phyloP scores from a whole-genome alignment of 192 early-diverging fungal species.

The Coemansia guatemalensis region DNA sequence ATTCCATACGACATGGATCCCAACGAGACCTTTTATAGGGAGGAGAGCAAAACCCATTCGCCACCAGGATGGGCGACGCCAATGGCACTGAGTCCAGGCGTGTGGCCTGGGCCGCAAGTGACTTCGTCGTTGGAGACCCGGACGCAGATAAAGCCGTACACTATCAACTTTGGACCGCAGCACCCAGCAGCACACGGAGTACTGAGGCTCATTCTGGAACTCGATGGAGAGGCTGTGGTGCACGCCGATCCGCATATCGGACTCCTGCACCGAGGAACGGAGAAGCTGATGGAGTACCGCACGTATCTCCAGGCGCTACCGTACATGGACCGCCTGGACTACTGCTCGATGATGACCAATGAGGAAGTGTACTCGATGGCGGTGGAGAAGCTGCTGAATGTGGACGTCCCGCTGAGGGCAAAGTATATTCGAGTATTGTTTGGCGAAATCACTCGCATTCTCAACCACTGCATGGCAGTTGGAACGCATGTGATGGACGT shows the following conservation, averaged over 20 bases:
- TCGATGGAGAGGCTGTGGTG: conserved; percentile 88
- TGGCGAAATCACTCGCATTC: conserved; percentile 95
- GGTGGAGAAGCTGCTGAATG: conserved; percentile 97
- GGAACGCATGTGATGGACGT: conserved; percentile 98
- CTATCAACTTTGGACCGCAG: conserved; percentile 99
- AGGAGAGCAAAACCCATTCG: conserved; percentile 29
- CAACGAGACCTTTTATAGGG: conserved; percentile 30
- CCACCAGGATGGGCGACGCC: conserved; percentile 47
- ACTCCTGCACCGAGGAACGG: conserved; percentile 95
- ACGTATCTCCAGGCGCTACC: conserved; percentile 97
- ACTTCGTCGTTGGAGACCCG: conserved; percentile 25
- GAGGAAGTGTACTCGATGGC: conserved; percentile 97
- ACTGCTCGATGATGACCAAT: conserved; percentile 99
- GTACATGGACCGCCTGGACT: conserved; percentile 98
- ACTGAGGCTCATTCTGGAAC: conserved; percentile 89
- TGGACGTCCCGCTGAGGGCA: conserved; percentile 88
- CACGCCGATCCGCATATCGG: conserved; percentile 97
- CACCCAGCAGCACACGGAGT: conserved; percentile 99
- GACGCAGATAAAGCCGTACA: conserved; percentile 73
- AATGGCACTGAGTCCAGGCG: conserved; percentile 37
- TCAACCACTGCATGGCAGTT: conserved; percentile 98
- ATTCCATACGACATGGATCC: conserved; percentile 21
- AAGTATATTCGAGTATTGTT: conserved; percentile 98
- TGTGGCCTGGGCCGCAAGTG: conserved; percentile 46
- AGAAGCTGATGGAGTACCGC: conserved; percentile 99